Base-by-base conservation (phyloP, 176 grass and related monocot species). In the Olyra latifolia region DNA sequence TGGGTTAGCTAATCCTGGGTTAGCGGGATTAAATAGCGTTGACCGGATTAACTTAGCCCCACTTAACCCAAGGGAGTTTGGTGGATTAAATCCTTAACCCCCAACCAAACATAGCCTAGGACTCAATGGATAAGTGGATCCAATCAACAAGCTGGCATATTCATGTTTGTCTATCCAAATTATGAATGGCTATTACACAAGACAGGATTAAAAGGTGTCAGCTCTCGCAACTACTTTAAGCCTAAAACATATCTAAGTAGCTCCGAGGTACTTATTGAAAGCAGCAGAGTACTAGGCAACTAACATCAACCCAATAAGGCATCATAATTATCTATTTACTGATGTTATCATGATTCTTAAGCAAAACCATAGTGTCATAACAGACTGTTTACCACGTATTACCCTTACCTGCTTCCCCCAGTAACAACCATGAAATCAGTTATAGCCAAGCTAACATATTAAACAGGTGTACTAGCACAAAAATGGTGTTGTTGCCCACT, bases 151-250 rank as follows among this genome's bases (percentile, higher is more conserved):
- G 12, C 53, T 62, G 72, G 10, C 11, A 42, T 50, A 28, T 29
- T 59, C 45, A 69, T 77, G 28, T 27, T 69, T 29, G 48, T 22
- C 25, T 87, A 38, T 63, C 78, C 35, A 25, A 75, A 76, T 69
- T 14, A 53, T 5, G 22, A 60, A 69, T 39, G 15, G 45, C 29
- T 22, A 1, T 58, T 80, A 41, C 30, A 68, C 32, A 50, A 76
- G 17, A 87, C 52, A 75, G 81, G 41, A 60, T 58, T 44, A 61
- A 42, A 53, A 62, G 42, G 44, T 70, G 44, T 43, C 42, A 75
- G 16, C 16, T 75, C 19, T 28, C 28, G 81, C 54, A 22, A n/a
- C n/a, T 48, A 75, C 7, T 74, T 66, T 66, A 38, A 60, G 41
- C 48, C 46, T 57, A 69, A 55, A 85, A 71, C 16, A 72, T 55